These are phyloP conservation scores for Sporothrix brunneoviolacea DNA, from an alignment of 2,329 filamentous ascomycete species.

Conservation along the genomic window DNA sequence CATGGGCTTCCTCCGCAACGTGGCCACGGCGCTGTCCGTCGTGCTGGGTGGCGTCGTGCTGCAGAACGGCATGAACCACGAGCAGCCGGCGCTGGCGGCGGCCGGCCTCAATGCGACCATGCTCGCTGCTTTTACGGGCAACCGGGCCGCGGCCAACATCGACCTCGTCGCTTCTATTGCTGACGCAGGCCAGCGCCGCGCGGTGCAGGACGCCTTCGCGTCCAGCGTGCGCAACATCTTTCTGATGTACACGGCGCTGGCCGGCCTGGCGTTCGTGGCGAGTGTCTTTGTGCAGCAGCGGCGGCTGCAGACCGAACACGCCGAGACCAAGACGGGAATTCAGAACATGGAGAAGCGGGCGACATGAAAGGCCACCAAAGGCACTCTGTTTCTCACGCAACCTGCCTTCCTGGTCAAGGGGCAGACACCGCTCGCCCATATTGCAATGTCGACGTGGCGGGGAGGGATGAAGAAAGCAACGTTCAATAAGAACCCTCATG, in stretches of 20 bases:
- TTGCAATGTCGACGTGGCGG: too few species aligned
- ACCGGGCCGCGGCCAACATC: constrained; percentile 54
- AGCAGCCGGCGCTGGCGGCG: constrained; percentile 29
- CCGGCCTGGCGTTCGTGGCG: constrained; percentile 4
- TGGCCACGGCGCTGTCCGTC: constrained; percentile 61
- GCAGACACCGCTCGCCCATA: too few species aligned
- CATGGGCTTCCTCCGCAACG: constrained; percentile 48
- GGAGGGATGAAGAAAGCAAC: too few species aligned
- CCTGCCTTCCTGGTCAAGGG: too few species aligned
- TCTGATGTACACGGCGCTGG: constrained; percentile 10
- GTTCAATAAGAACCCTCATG: too few species aligned
- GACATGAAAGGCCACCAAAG: too few species aligned
- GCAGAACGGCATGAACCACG: constrained; percentile 62
- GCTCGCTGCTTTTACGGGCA: constrained; percentile 40
- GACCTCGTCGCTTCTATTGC: constrained; percentile 42
- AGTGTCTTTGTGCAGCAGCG: constrained; percentile 11
- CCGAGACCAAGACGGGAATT: constrained; percentile 12
- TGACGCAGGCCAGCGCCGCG: constrained; percentile 9
- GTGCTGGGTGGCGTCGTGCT: constrained; percentile 74
- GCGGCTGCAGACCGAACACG: constrained; percentile 9
- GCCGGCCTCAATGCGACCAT: constrained; percentile 15
- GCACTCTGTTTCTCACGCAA: too few species aligned
- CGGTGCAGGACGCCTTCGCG: constrained; percentile 9
- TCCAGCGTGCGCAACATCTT: constrained; percentile 13
- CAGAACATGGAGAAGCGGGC: constrained; percentile 1